Evolutionary conservation across 345 rosid species (phyloP), one percentile per base, ranked within the genome.

Genomic region (Citrus sinensis): DNA sequence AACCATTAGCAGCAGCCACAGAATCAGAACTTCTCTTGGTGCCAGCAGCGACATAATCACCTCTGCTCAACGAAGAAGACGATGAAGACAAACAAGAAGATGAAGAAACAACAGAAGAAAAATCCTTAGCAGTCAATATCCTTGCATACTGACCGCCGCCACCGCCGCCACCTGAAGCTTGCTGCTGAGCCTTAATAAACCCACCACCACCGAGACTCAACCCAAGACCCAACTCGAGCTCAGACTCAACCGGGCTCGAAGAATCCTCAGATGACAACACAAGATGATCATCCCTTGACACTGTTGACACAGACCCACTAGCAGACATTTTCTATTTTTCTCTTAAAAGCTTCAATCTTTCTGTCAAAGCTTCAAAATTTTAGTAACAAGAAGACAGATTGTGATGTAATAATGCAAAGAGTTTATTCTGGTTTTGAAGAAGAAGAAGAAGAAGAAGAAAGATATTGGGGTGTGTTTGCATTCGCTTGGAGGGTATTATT

Each of bases 261-360:
- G 98, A 94, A 80, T 89, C 97, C 85, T 90, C 98, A 16, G 90
- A 90, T 4, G 97, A 92, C 39, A 89, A 82, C 24, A 81, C 92
- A 60, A 84, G 70, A 73, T 81, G 79, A 58, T 87, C 93, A 25
- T 90, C 91, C 76, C 83, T 86, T 10, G 92, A 91, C 81, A 88
- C 82, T 64, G 93, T 85, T 55, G 94, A 93, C 81, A 83, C 82
- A 2, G 85, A 82, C 19, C 86, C 86, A 71, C 77, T 70, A 0
- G 76, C 84, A 66, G 83, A 83, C 77, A 86, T 76, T 35, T 65
- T 32, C 35, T 16, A 42, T 54, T 37, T 29, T 29, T 70, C 34
- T 24, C 37, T 73, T 51, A 14, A 61, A 46, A 30, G 5, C 39
- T 20, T 25, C 70, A 34, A 66, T 20, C 65, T 67, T 42, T 40